A percentile compares a stretch with the other conserved stretches of the same genome.
Evolutionary conservation across 2,329 filamentous ascomycete genomes (phyloP).

Genomic region (Leptographium lundbergii): DNA sequence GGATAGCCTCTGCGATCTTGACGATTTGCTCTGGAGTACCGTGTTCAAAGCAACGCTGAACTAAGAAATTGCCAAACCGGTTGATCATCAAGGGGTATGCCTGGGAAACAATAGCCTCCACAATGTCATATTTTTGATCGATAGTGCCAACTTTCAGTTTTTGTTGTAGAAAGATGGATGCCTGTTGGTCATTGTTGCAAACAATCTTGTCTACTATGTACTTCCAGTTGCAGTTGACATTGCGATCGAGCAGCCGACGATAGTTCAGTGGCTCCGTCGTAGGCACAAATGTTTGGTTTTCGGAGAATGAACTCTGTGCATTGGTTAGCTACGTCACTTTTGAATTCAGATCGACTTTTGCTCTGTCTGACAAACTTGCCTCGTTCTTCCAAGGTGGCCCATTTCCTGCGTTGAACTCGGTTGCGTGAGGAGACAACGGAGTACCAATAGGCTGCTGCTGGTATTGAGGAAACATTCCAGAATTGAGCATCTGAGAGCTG

Average conservation of each 20-base stretch:
- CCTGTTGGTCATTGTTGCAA: constrained; percentile 97
- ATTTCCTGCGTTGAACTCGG: constrained; percentile 53
- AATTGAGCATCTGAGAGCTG: constrained; percentile 20
- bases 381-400: constrained; percentile 41
- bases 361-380: constrained; percentile 21
- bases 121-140: constrained; percentile 94
- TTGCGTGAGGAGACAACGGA: constrained; percentile 58
- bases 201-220: constrained; percentile 99
- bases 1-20: constrained; percentile 86
- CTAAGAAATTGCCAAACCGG: constrained; percentile 94
- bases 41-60: constrained; percentile 98
- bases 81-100: constrained; percentile 97
- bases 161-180: constrained; percentile 96
- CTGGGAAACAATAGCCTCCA: constrained; percentile 89
- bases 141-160: constrained; percentile 94
- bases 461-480: constrained; percentile 33
- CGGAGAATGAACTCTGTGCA: constrained; percentile 31
- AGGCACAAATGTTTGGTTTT: constrained; percentile 67
- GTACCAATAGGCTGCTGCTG: constrained; percentile 48
- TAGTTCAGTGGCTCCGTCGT: constrained; percentile 93
- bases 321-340: not conserved
- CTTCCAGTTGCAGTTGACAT: constrained; percentile 97
- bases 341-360: not conserved
- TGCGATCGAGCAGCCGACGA: constrained; percentile 84
- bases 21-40: constrained; percentile 89